Evolutionary conservation across 1,284 basidiomycete species (phyloP).

Genomic region (Boletus putidus): DNA sequence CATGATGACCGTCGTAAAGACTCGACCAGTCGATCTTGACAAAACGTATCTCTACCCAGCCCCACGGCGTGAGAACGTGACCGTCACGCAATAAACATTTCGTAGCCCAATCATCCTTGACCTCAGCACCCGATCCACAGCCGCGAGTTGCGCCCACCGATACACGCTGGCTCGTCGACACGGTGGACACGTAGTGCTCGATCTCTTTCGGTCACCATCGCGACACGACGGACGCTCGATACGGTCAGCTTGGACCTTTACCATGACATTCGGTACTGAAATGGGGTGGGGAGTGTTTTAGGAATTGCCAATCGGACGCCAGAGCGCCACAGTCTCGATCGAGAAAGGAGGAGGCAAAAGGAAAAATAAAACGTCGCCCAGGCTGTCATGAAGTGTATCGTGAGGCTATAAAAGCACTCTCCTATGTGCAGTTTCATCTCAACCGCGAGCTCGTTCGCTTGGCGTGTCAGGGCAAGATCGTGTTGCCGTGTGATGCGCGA

Average conservation of each 20-base stretch:
- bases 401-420: not conserved
- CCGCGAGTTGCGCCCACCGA: not conserved
- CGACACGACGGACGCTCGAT: not conserved
- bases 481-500: not conserved
- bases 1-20: conserved; percentile 34
- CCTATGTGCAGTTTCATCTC: not conserved
- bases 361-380: too few species aligned
- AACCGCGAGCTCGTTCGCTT: too few species aligned
- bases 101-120: not conserved
- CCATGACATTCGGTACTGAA: too few species aligned
- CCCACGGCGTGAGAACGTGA: conserved; percentile 31
- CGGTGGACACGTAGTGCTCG: not conserved
- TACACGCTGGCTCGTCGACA: too few species aligned
- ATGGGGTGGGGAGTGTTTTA: not conserved
- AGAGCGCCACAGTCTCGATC: conserved; percentile 4
- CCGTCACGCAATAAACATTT: conserved; percentile 16
- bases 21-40: conserved; percentile 18
- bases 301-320: conserved; percentile 12
- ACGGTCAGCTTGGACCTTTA: not conserved
- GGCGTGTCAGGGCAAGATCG: not conserved
- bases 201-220: conserved; percentile 13
- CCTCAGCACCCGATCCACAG: not conserved
- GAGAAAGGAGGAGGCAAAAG: conserved; percentile 9
- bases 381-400: not conserved
- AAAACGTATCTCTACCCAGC: conserved; percentile 2